phyloP scores from a whole-genome alignment of 805 yeast species.

The Hanseniaspora taiwanica region DNA sequence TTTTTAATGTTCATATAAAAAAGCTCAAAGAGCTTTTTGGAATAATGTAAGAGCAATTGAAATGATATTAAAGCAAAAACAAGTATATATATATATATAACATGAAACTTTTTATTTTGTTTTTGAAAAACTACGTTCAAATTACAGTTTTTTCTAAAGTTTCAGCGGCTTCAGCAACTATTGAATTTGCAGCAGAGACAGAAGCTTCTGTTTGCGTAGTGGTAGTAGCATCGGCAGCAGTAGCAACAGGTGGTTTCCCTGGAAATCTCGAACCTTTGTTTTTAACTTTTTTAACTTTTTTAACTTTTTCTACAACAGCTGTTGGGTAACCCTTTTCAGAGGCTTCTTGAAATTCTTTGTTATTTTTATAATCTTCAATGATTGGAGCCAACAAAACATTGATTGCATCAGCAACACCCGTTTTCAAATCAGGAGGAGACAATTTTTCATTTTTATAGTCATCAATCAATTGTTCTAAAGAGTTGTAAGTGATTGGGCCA shows the following conservation, averaged over 20 bases:
- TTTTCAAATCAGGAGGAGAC: conserved; percentile 86
- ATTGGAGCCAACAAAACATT: conserved; percentile 74
- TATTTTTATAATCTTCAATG: conserved; percentile 48
- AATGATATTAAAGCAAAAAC: conserved; percentile 35
- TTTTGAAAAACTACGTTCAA: neutral
- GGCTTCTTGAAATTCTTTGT: conserved; percentile 63
- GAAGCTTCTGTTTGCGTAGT: conserved; percentile 28
- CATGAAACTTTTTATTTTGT: no score
- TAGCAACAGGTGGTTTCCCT: conserved; percentile 32
- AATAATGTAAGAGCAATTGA: neutral
- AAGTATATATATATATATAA: neutral
- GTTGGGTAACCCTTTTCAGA: conserved; percentile 76
- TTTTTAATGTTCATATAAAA: neutral
- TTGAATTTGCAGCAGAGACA: conserved; percentile 10
- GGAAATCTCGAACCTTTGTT: conserved; percentile 87
- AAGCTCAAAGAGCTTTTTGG: neutral
- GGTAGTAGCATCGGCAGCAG: conserved; percentile 20
- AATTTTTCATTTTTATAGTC: conserved; percentile 65
- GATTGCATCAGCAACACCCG: conserved; percentile 81
- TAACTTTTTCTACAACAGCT: conserved; percentile 43
- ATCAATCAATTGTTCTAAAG: conserved; percentile 53
- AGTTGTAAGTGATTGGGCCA: conserved; percentile 66
- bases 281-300: conserved; percentile 65
- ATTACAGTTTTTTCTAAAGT: conserved; percentile 14
- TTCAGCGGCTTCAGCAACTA: conserved; percentile 14